phyloP scores from a whole-genome alignment of 331 rosid species.

The Acacia pycnantha region DNA sequence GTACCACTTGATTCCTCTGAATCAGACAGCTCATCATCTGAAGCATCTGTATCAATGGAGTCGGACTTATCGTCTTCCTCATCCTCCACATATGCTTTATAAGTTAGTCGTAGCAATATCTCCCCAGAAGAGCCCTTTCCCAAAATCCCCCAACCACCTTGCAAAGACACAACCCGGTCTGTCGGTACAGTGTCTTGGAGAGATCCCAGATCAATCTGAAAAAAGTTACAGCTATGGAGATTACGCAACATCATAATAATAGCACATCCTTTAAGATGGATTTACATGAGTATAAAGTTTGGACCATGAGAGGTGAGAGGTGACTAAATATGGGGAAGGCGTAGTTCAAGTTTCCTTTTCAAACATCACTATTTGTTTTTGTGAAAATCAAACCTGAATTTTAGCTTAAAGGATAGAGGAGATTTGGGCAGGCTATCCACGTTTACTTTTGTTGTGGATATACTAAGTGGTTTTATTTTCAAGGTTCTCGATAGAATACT shows the following conservation, averaged over 20 bases:
- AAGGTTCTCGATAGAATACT: background rate
- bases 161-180: slow-evolving; percentile 76
- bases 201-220: slow-evolving; percentile 77
- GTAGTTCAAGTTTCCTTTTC: background rate
- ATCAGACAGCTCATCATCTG: slow-evolving; percentile 86
- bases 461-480: background rate
- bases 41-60: slow-evolving; percentile 51
- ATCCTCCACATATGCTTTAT: slow-evolving; percentile 98
- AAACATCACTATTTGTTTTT: background rate
- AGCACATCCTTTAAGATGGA: background rate
- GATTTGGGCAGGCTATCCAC: background rate
- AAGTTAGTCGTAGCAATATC: slow-evolving; percentile 85
- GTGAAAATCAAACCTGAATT: background rate
- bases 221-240: slow-evolving; percentile 25
- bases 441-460: background rate
- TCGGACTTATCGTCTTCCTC: slow-evolving; percentile 88
- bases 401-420: background rate
- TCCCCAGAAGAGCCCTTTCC: slow-evolving; percentile 82
- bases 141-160: slow-evolving; percentile 80
- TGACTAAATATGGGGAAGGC: background rate
- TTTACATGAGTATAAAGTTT: background rate
- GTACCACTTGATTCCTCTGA: slow-evolving; percentile 49
- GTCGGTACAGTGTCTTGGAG: slow-evolving; percentile 98
- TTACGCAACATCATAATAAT: background rate
- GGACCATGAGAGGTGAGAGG: background rate